Evolutionary conservation across 108 stramenopile genomes (phyloP).

Genomic region (Stephanodiscus minutulus): DNA sequence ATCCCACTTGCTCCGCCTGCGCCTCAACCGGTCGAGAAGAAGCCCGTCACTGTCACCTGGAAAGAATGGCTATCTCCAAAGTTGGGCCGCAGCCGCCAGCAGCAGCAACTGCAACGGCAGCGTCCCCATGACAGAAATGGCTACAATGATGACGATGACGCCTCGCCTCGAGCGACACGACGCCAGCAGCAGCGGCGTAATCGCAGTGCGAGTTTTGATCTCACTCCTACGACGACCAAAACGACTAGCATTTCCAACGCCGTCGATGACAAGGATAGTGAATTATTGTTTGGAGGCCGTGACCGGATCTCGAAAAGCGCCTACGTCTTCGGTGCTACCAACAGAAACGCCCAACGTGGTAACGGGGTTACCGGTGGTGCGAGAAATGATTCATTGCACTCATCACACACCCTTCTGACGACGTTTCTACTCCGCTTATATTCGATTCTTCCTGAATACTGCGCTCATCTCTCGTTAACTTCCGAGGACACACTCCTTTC

Average conservation of each 20-base stretch:
- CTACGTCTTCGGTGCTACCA: background rate
- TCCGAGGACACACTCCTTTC: conserved; percentile 14
- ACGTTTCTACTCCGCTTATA: conserved; percentile 29
- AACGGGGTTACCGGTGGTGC: background rate
- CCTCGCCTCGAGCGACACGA: background rate
- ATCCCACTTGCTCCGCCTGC: conserved; percentile 3
- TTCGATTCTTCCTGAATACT: conserved; percentile 39
- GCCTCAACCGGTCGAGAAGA: background rate
- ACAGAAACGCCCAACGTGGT: background rate
- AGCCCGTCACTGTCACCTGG: background rate
- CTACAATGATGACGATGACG: background rate
- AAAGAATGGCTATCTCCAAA: background rate
- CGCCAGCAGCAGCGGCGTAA: conserved; percentile 4
- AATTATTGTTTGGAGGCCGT: background rate
- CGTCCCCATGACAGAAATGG: background rate
- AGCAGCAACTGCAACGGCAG: background rate
- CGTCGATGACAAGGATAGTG: background rate
- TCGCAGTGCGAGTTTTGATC: conserved; percentile 12
- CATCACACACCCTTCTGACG: conserved; percentile 15
- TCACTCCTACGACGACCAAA: background rate
- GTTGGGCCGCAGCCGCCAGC: background rate
- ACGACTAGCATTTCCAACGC: background rate
- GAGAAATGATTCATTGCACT: background rate
- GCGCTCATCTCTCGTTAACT: conserved; percentile 13
- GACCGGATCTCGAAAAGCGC: background rate